Conservation (phyloP, 1,284 basidiomycete genomes). For the Apiotrichum gracile region DNA sequence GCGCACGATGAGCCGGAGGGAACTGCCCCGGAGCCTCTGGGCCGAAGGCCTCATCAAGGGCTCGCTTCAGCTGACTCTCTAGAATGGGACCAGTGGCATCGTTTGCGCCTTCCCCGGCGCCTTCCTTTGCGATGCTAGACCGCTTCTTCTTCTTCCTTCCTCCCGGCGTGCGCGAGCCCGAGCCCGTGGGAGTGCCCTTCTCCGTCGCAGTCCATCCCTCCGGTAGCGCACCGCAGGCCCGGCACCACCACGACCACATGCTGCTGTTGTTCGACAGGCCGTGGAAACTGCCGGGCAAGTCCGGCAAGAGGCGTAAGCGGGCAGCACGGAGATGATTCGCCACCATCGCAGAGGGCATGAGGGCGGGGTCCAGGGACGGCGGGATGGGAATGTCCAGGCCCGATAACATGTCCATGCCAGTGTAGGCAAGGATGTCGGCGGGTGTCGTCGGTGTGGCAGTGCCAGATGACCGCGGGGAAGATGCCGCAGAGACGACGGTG, state of each 20-base stretch:
- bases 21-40: not conserved
- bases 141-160: not conserved
- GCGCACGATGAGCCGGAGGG: not conserved
- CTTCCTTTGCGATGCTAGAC: not conserved
- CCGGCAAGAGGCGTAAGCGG: slow-evolving; percentile 11
- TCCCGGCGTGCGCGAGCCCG: not conserved
- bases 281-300: slow-evolving; percentile 2
- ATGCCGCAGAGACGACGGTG: no score
- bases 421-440: not conserved
- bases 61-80: no score
- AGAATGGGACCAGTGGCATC: no score
- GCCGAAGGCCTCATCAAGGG: not conserved
- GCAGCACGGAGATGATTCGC: slow-evolving; percentile 13
- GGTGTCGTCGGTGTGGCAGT: not conserved
- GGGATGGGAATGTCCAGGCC: slow-evolving; percentile 3
- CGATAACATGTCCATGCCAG: not conserved
- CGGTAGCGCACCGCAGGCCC: slow-evolving; percentile 20
- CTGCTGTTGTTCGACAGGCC: not conserved
- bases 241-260: slow-evolving; percentile 26
- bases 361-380: slow-evolving; percentile 8
- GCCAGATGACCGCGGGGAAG: not conserved
- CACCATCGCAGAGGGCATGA: not conserved
- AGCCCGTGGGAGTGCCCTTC: not conserved
- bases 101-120: no score
- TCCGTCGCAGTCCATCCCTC: slow-evolving; percentile 10